Evolutionary conservation across 2,329 filamentous ascomycete species (phyloP).

Genomic region (Escovopsis sp.): DNA sequence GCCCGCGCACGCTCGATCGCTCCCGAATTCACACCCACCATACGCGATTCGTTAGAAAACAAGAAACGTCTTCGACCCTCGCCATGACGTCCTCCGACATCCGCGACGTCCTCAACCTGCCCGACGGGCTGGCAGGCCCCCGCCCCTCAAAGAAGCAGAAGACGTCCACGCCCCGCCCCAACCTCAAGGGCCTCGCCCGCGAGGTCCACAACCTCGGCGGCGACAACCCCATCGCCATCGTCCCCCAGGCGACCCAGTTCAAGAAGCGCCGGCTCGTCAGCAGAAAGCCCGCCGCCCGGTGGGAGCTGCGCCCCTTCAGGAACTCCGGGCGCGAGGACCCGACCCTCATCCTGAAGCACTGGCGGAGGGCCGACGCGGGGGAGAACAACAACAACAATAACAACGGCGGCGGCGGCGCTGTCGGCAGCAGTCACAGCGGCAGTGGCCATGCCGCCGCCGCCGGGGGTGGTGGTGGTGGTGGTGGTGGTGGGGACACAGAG

Average conservation of each 20-base stretch:
- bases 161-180: conserved; percentile 42
- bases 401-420: too few relatives aligned
- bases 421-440: too few relatives aligned
- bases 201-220: conserved; percentile 52
- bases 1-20: too few relatives aligned
- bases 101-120: conserved; percentile 76
- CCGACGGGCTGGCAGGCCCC: conserved; percentile 35
- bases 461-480: conserved; percentile 17
- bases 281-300: conserved; percentile 42
- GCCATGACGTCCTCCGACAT: conserved; percentile 65
- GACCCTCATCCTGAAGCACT: conserved; percentile 58
- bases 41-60: not conserved
- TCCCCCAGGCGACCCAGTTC: conserved; percentile 43
- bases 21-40: too few relatives aligned
- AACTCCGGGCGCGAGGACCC: conserved; percentile 65
- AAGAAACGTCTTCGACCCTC: conserved; percentile 1
- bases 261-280: conserved; percentile 43
- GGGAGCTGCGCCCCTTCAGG: conserved; percentile 56
- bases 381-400: conserved; percentile 17
- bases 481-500: conserved; percentile 14
- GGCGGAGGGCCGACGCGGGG: conserved; percentile 55
- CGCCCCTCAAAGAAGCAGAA: conserved; percentile 65
- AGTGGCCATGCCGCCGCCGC: conserved; percentile 10
- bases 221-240: conserved; percentile 52
- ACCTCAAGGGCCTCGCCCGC: conserved; percentile 48